These are phyloP conservation scores for Lichtheimia hyalospora DNA, from an alignment of 371 early-diverging fungal species.

Conservation along the genomic window DNA sequence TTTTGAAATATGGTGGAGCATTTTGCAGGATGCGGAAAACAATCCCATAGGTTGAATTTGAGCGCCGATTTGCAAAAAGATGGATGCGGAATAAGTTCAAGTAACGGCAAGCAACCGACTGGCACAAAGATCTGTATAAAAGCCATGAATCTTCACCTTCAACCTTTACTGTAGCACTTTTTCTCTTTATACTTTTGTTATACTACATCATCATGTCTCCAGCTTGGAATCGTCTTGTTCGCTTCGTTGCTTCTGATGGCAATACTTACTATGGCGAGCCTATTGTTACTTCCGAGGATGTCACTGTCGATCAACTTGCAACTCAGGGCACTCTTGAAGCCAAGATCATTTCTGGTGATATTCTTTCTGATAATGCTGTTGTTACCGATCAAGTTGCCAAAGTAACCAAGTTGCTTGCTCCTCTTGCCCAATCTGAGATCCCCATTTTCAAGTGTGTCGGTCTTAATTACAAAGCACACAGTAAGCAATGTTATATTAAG, in stretches of 20 bases:
- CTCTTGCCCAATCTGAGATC: constrained; percentile 27
- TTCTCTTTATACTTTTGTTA: background rate
- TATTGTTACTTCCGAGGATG: constrained; percentile 9
- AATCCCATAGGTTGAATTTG: no score
- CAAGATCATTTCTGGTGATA: constrained; percentile 44
- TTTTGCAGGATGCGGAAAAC: no score
- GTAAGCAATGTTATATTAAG: constrained; percentile 1
- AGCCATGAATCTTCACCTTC: background rate
- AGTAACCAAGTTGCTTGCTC: constrained; percentile 42
- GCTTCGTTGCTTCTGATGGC: constrained; percentile 24
- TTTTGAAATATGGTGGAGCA: no score
- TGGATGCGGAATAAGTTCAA: no score
- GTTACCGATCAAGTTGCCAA: constrained; percentile 44
- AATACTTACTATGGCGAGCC: constrained; percentile 24
- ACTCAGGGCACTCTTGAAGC: constrained; percentile 28
- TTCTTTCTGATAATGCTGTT: constrained; percentile 28
- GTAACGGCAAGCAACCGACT: no score
- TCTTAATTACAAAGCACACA: constrained; percentile 53
- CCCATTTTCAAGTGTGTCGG: constrained; percentile 57
- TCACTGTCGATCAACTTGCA: constrained; percentile 26
- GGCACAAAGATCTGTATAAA: no score
- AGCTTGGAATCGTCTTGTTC: constrained; percentile 28
- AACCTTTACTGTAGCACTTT: background rate
- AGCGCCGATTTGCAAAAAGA: no score
- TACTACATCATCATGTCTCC: constrained; percentile 7